Conservation (phyloP, 306 rosid genomes). For the Oxytropis ochrocephala region DNA sequence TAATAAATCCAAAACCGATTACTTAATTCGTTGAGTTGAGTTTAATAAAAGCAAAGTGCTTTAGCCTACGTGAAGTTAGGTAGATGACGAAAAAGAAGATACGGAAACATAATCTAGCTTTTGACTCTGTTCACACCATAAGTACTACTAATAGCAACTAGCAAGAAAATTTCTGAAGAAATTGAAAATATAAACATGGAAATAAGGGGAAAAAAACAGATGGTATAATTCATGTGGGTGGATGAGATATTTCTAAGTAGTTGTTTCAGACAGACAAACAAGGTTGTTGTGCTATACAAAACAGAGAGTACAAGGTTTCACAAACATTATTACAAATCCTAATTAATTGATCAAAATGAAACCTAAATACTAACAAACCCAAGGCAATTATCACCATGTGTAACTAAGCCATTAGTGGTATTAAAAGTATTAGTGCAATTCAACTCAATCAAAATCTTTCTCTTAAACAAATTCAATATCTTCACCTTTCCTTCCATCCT, state of each 20-base stretch:
- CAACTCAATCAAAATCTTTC: conserved; percentile 14
- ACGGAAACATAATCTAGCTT: background rate
- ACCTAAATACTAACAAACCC: conserved; percentile 1
- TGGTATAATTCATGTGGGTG: background rate
- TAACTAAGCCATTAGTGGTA: background rate
- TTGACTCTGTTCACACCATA: no score
- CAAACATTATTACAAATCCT: background rate
- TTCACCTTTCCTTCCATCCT: conserved; percentile 26
- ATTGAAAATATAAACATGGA: no score
- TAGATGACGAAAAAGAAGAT: background rate
- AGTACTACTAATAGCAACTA: no score
- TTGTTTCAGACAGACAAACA: background rate
- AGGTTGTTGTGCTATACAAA: background rate
- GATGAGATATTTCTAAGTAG: background rate
- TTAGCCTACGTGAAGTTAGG: background rate
- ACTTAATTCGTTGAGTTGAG: background rate
- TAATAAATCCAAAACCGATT: background rate
- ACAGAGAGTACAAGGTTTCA: background rate
- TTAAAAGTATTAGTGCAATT: conserved; percentile 29
- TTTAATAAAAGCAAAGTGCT: background rate
- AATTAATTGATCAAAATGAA: background rate
- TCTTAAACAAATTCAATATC: conserved; percentile 15
- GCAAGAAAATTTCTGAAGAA: no score
- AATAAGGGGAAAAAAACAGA: no score
- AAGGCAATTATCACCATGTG: background rate